Base-by-base conservation (phyloP, 768 basidiomycete species). In the Mycena venus region DNA sequence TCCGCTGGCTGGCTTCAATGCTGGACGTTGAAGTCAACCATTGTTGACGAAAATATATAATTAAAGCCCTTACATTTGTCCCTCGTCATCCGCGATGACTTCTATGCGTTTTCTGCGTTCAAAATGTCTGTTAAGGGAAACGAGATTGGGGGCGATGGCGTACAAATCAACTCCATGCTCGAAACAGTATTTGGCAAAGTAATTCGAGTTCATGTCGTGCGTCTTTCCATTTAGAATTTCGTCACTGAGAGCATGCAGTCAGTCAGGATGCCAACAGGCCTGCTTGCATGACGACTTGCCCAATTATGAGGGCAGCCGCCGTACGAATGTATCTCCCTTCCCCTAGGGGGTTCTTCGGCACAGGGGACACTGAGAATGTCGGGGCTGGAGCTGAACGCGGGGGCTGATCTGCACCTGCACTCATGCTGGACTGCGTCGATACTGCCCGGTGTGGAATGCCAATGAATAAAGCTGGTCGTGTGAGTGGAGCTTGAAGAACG, bases 171-270 rank as follows among this genome's bases (percentile, higher is more conserved):
- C 89, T 3, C 94, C 97, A 64, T 95, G 90, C 79, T 97, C 94
- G 80, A 98, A 99, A 80, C 95, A 95, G 80, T 92, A 96, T 78
- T 92, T 92, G 3, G 96, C 95, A 79, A 98, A 95, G 84, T 91
- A 94, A 82, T 96, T 91, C 2, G 94, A 94, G 84, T 96, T 96
- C 17, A 90, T 86, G 82, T 96, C 95, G 59, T 91, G 89, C 0
- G 95, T 96, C 88, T 96, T 96, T 53, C 96, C 97, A 75, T 98
- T 98, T 64, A 99, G 84, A 40, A 98, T 96, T 79, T 98, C 96
- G 82, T 97, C 96, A 11, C 96, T 96, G 77, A 44, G 64, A 42
- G 36, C 61, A 32, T 31, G 34, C 21, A 32, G 70, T 74, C 31
- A 66, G 32, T 60, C 23, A 62, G 36, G 17, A 29, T 29, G 29